These are phyloP conservation scores for Chrysosporium queenslandicum DNA, from an alignment of 2,329 filamentous ascomycete species.

Conservation along the genomic window DNA sequence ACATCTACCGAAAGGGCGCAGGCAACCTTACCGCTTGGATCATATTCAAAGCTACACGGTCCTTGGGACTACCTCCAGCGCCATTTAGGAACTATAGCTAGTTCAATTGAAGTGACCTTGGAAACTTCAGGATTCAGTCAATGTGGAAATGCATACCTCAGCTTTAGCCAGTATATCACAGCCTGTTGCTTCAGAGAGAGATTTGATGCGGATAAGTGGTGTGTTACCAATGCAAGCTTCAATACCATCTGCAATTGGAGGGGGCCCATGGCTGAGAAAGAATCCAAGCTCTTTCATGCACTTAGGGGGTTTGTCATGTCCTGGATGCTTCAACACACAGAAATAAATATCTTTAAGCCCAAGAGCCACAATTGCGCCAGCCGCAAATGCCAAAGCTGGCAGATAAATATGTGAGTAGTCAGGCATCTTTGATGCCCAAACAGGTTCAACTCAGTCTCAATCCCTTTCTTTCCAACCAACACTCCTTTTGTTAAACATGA, in stretches of 20 bases:
- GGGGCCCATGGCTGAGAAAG: conserved; percentile 22
- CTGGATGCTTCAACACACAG: conserved; percentile 46
- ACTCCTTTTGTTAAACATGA: too few species aligned
- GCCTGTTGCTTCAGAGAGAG: conserved; percentile 74
- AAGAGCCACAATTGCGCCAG: conserved; percentile 64
- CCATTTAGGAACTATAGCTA: conserved; percentile 79
- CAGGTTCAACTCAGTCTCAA: too few species aligned
- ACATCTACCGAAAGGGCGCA: too few species aligned
- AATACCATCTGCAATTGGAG: conserved; percentile 61
- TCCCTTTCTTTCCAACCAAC: too few species aligned
- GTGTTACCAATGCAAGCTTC: conserved; percentile 91
- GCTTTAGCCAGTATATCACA: conserved; percentile 88
- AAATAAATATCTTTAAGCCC: conserved; percentile 70
- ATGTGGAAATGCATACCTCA: too few species aligned
- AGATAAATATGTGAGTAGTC: conserved; percentile 15
- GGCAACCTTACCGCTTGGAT: conserved; percentile 47
- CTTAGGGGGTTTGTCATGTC: conserved; percentile 10
- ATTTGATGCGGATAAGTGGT: conserved; percentile 74
- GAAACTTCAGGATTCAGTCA: too few species aligned
- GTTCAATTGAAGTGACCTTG: too few species aligned
- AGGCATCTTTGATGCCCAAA: neutral
- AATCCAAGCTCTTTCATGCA: conserved; percentile 17
- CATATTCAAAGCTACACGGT: conserved; percentile 85
- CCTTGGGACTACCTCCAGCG: conserved; percentile 86
- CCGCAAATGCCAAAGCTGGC: conserved; percentile 56